These are phyloP conservation scores for Pilaira anomala DNA, from an alignment of 192 early-diverging fungal species.

Conservation along the genomic window DNA sequence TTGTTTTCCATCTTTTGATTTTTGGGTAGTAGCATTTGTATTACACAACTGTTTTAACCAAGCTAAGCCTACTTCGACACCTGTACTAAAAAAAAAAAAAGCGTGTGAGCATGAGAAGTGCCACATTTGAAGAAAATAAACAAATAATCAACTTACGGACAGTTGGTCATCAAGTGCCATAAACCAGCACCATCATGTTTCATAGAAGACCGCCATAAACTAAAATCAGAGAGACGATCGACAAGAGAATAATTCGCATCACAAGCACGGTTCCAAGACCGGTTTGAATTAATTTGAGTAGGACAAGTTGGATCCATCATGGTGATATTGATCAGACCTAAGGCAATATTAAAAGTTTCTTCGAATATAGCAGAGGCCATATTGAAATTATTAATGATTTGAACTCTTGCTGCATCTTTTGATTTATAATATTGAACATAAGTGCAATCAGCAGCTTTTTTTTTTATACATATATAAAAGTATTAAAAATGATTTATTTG, in stretches of 20 bases:
- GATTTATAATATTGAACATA: conserved; percentile 58
- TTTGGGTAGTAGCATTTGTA: conserved; percentile 45
- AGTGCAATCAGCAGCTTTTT: conserved; percentile 68
- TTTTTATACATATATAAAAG: no score
- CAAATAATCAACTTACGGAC: conserved; percentile 41
- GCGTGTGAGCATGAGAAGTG: no score
- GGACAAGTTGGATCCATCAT: conserved; percentile 65
- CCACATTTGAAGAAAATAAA: no score
- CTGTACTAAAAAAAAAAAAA: conserved; percentile 44
- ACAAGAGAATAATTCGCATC: conserved; percentile 64
- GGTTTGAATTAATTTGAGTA: conserved; percentile 19
- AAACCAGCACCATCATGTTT: conserved; percentile 75
- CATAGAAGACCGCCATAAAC: conserved; percentile 75
- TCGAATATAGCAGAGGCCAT: conserved; percentile 81
- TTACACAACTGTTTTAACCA: conserved; percentile 80
- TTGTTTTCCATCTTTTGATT: conserved; percentile 35
- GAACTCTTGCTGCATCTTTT: conserved; percentile 52
- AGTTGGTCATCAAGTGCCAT: conserved; percentile 92
- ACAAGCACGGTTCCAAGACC: conserved; percentile 80
- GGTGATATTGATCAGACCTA: conserved; percentile 78
- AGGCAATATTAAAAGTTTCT: conserved; percentile 77
- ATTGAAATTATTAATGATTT: conserved; percentile 84
- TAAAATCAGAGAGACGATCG: conserved; percentile 81
- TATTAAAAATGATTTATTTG: neutral
- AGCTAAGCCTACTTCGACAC: conserved; percentile 81